Base-by-base conservation (phyloP, 2,329 filamentous ascomycete genomes). In the Fusarium graminum region DNA sequence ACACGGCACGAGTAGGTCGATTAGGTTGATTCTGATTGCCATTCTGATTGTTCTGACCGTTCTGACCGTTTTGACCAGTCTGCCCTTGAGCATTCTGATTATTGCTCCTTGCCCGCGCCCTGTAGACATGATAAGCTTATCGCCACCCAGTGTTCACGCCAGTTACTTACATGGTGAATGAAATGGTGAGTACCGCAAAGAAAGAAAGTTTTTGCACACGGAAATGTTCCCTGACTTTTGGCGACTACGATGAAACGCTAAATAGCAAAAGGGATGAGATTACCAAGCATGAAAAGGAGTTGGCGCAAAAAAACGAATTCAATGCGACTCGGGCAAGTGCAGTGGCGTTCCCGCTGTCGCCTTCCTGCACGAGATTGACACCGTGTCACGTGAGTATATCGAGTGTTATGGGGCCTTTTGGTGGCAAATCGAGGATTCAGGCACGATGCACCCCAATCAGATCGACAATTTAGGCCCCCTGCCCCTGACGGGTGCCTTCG, bases 1-100 rank as follows among this genome's bases (percentile, higher is more conserved):
- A 78, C 28, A 81, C 77, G 36, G 78, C 75, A 43, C 78, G 75
- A 28, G 53, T 63, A 43, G 68, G 71, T 28, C 73, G 70, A n/a
- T 52, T 55, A 45, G 45, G 54, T 39, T 51, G 54, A 38, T 62
- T 57, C 26, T 58, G 52, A 29, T 68, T 56, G 7, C 41, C 53
- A 38, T 63, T 61, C 47, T 69, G 65, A 11, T 55, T 63, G 56
- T 45, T 52, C 14, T 71, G 59, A 3, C 45, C 59, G 28, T 45
- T 55, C 26, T 67, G 43, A 17, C 26, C 55, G 19, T 38, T 26
- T 17, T 64, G 59, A 7, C 46, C 49, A 16, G 19, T 50, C 6
- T 36, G 56, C n/a, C 45, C 34, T 36, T 70, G 59, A 19, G 34
- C 38, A 30, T 56, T 59, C 38, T 68, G 67, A 38, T 64, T 71